Percentiles rank a stretch among this genome's conserved stretches.
These are phyloP conservation scores for Miscanthus sacchariflorus DNA, from an alignment of 202 grass and related monocot genomes.

Conservation along the genomic window DNA sequence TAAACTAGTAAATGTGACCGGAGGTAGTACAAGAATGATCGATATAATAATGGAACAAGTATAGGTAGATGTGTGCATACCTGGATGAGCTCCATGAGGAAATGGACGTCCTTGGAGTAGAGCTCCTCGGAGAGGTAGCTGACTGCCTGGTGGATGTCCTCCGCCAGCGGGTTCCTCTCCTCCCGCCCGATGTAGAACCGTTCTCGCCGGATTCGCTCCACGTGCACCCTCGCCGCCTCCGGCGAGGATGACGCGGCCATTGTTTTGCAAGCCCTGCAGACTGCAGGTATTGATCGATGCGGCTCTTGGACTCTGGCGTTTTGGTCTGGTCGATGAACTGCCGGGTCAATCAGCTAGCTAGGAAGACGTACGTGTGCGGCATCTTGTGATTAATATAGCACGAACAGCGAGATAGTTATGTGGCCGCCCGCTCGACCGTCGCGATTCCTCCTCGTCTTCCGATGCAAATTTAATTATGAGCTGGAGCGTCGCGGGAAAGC, in stretches of 20 bases:
- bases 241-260: neutral
- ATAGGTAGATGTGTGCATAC: neutral
- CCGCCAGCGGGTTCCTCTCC: slow-evolving; percentile 68
- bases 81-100: slow-evolving; percentile 83
- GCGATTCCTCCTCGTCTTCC: too few relatives aligned
- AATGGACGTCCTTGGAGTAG: slow-evolving; percentile 85
- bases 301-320: neutral
- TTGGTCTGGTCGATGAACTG: neutral
- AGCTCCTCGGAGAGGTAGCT: slow-evolving; percentile 64
- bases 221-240: slow-evolving; percentile 48
- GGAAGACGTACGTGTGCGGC: neutral
- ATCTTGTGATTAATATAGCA: neutral
- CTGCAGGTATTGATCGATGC: neutral
- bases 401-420: neutral
- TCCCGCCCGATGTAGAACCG: slow-evolving; percentile 62
- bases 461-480: too few relatives aligned
- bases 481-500: too few relatives aligned
- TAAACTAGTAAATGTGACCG: too few relatives aligned
- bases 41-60: neutral
- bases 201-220: slow-evolving; percentile 56
- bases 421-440: too few relatives aligned
- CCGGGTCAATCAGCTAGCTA: neutral
- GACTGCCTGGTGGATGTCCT: slow-evolving; percentile 73
- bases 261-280: neutral
- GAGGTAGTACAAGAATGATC: neutral